Evolutionary conservation across 768 basidiomycete species (phyloP), one percentile per base, ranked within the genome.

Genomic region (Phaeotremella fagi): DNA sequence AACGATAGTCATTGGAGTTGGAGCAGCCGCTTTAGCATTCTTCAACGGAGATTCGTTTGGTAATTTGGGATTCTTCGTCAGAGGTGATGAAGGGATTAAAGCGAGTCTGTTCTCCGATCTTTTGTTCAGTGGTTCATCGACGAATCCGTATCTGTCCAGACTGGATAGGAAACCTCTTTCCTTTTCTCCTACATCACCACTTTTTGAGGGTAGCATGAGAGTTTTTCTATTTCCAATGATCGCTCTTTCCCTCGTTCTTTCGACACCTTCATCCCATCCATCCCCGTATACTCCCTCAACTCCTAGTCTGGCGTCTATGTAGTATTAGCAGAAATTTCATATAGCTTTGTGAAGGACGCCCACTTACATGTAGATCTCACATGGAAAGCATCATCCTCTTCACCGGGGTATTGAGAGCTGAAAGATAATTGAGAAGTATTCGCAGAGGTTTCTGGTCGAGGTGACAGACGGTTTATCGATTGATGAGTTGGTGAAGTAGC

Each of bases 91-190:
- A 2, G 84, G 81, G 7, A 97, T 78, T 4, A 83, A 78, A 27
- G 91, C 80, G 28, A 95, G 78, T 37, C 94, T 84, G 65, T 71
- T 70, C 57, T 95, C 90, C 70, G 90, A 87, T 12, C 48, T 75
- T 41, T 73, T 71, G 16, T 73, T 86, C 24, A 73, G 85, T 1
- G 85, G 81, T 3, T 83, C 76, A 4, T 82, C 76, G 75, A 89
- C 89, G 79, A 98, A 98, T 25, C 94, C 94, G 73, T 97, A 98
- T 58, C 92, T 95, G 75, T 98, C 94, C n/a, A 97, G 80, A 48
- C 79, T 86, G 23, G 81, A 72, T 26, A 97, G 78, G 15, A 87
- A 78, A 57, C 83, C 77, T 51, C 87, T 74, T 72, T 95, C 92
- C 63, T 84, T 81, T n/a, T 80, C 78, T 45, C 81, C 80, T 16